phyloP scores from a whole-genome alignment of 2,329 filamentous ascomycete genomes.

The Aspergillus terreus region DNA sequence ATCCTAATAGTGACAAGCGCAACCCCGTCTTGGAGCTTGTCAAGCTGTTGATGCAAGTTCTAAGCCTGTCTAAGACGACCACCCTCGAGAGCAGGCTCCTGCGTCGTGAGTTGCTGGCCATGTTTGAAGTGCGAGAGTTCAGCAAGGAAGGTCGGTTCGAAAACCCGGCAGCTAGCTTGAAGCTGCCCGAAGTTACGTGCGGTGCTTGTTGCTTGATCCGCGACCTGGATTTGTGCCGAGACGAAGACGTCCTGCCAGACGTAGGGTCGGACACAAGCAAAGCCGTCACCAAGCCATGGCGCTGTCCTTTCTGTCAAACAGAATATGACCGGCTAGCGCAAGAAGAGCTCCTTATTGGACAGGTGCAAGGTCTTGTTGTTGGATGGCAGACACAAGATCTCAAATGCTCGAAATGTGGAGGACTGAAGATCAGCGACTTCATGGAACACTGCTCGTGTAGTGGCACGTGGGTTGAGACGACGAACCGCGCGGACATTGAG shows the following conservation, averaged over 20 bases:
- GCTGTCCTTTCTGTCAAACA: conserved; percentile 70
- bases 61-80: conserved; percentile 87
- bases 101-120: conserved; percentile 78
- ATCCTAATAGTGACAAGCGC: conserved; percentile 54
- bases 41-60: conserved; percentile 87
- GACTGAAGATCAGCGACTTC: conserved; percentile 79
- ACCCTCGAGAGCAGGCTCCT: conserved; percentile 82
- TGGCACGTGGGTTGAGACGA: conserved; percentile 73
- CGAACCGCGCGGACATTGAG: conserved; percentile 63
- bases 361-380: conserved; percentile 70
- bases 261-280: conserved; percentile 27
- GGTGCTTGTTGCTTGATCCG: conserved; percentile 84
- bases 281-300: conserved; percentile 56
- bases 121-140: conserved; percentile 96
- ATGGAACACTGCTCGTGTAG: conserved; percentile 96
- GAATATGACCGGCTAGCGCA: conserved; percentile 75
- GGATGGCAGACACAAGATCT: conserved; percentile 89
- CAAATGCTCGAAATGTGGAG: conserved; percentile 69
- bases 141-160: conserved; percentile 79
- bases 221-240: conserved; percentile 88
- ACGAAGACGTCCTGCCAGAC: conserved; percentile 71
- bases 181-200: conserved; percentile 74
- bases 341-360: conserved; percentile 75
- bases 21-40: conserved; percentile 87
- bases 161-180: conserved; percentile 76